phyloP scores from a whole-genome alignment of 441 rosid species.

The Pelargonium cotyledonis region DNA sequence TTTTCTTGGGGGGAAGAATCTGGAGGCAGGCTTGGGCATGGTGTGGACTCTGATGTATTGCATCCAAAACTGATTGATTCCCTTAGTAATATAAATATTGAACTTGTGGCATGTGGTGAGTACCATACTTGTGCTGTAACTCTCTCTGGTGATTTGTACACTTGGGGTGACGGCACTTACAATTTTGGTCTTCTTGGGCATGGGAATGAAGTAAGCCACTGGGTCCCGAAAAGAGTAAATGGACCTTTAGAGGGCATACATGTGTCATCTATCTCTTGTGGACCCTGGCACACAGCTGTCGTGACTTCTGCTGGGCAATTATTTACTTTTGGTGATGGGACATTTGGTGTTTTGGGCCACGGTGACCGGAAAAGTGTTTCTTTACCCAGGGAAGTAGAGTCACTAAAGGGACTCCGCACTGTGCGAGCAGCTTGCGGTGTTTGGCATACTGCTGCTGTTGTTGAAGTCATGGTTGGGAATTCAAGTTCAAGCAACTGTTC shows the following conservation, averaged over 20 bases:
- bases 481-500: constrained; percentile 87
- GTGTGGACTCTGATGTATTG: constrained; percentile 78
- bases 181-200: constrained; percentile 93
- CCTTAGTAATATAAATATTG: constrained; percentile 70
- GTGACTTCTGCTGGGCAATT: constrained; percentile 90
- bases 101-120: constrained; percentile 93
- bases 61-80: constrained; percentile 82
- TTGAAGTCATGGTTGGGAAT: constrained; percentile 92
- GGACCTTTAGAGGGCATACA: constrained; percentile 90
- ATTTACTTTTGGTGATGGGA: constrained; percentile 97
- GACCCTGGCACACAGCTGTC: constrained; percentile 96
- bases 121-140: constrained; percentile 92
- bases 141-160: constrained; percentile 91
- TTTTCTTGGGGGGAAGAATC: constrained; percentile 97
- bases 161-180: constrained; percentile 88
- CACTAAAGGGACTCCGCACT: constrained; percentile 89
- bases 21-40: constrained; percentile 98
- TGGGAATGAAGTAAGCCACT: constrained; percentile 89
- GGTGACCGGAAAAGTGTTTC: constrained; percentile 75
- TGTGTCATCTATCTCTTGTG: constrained; percentile 87
- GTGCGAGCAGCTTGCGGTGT: constrained; percentile 93
- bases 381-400: constrained; percentile 83
- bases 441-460: constrained; percentile 97
- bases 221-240: constrained; percentile 84
- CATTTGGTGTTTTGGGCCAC: constrained; percentile 93